Evolutionary conservation across 2,329 filamentous ascomycete genomes (phyloP), one percentile per base, ranked within the genome.

Genomic region (Arthrocladium fulminans): DNA sequence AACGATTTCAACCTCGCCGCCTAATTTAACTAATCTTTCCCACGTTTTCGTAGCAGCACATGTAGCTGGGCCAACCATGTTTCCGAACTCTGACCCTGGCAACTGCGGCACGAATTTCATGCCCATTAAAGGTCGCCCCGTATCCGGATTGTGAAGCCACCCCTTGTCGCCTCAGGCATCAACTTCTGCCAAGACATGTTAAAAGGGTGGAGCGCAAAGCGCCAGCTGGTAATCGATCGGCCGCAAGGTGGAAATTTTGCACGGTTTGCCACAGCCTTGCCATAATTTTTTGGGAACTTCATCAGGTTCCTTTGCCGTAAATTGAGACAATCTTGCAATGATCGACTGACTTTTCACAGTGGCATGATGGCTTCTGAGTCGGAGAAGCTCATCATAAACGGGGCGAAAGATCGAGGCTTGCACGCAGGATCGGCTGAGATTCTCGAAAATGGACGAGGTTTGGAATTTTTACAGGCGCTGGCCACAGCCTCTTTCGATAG

Each of bases 381-480:
- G 15, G 27, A 44, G 25, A 7, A 35, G 29, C 9, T 10, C 15
- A 80, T 63, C 68, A 83, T 48, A 66, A 68, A 59, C 75, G 82
- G 54, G 61, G 63, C 81, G 58, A 22, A 20, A 35, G n/a, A 22
- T 12, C 42, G 22, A 23, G 42, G 42, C 24, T 66, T 94, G 57
- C 85, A 88, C 34, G 67, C 73, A 57, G 85, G 88, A 69, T 72
- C 92, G 63, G 70, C 83, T 55, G 73, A 79, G 60, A 72, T 83
- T 56, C 77, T 92, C 64, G 76, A 75, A 63, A 70, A 79, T 60
- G 74, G 79, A 61, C 74, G 75, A 51, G 76, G 81, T 61, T 73
- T 76, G 57, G 75, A 77, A 61, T 82, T 88, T 65, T 76, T 94
- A 34, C 79, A 87, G 63, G 77, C 79, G 57, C 72, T 94, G 60